Conservation (phyloP, 176 grass and related monocot species). For the Tillandsia fasciculata region DNA sequence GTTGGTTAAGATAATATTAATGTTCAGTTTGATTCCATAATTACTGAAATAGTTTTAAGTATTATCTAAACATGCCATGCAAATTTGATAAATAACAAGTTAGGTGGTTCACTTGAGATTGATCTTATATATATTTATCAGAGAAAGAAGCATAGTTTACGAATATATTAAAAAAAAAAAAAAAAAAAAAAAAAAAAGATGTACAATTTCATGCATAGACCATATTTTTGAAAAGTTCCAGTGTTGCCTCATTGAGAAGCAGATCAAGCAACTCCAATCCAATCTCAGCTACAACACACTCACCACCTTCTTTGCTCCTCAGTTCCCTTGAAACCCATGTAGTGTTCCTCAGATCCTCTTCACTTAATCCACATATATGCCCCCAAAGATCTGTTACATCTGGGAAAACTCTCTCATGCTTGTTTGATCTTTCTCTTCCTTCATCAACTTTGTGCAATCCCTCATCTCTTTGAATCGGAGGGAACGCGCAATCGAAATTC, state of each 20-base stretch:
- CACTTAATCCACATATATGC: constrained; percentile 24
- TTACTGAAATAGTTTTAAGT: no score
- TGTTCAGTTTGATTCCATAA: no score
- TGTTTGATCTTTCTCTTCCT: constrained; percentile 12
- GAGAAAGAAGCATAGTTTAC: constrained; percentile 9
- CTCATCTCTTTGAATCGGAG: neutral
- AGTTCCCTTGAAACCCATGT: constrained; percentile 11
- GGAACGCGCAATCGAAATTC: neutral
- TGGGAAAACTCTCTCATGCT: neutral
- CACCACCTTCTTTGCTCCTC: constrained; percentile 4
- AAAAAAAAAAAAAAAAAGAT: neutral
- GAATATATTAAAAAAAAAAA: neutral
- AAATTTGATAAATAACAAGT: no score
- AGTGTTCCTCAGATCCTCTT: constrained; percentile 23
- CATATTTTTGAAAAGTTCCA: constrained; percentile 15
- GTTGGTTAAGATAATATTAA: no score
- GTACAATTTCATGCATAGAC: constrained; percentile 10
- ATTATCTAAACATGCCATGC: no score
- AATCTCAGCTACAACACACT: constrained; percentile 9
- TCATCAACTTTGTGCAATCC: constrained; percentile 5
- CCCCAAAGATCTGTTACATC: constrained; percentile 16
- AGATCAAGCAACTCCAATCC: constrained; percentile 24
- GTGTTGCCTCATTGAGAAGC: constrained; percentile 26
- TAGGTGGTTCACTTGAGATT: neutral
- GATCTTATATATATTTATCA: neutral